Evolutionary conservation across 148 eudicot genomes (phyloP).

Genomic region (Pouteria glomerata): DNA sequence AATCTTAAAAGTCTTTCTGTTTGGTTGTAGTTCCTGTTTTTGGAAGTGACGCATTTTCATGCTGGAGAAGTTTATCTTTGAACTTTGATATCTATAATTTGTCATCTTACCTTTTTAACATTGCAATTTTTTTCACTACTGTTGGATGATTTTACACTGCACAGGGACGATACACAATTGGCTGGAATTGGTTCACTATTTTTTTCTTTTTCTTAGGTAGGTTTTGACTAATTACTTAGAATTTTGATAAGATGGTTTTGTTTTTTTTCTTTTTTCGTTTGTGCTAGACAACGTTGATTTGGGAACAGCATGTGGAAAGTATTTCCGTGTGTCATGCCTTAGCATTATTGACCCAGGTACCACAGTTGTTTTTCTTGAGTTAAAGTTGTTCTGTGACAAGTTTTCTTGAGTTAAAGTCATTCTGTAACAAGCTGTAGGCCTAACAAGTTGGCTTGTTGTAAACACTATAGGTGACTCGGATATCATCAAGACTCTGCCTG

Average conservation of each 20-base stretch:
- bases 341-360: slow-evolving; percentile 53
- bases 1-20: no score
- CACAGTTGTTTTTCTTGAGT: not conserved
- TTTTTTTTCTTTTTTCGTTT: not conserved
- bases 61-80: no score
- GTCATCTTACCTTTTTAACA: no score
- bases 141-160: not conserved
- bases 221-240: not conserved
- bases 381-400: no score
- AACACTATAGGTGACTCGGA: slow-evolving; percentile 58
- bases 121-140: no score
- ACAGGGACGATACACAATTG: no score
- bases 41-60: no score
- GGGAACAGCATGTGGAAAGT: slow-evolving; percentile 59
- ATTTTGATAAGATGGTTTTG: no score
- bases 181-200: not conserved
- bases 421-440: not conserved
- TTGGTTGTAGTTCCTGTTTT: no score
- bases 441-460: not conserved
- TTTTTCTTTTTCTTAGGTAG: not conserved
- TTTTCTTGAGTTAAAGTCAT: no score
- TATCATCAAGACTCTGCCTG: slow-evolving; percentile 51
- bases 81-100: no score
- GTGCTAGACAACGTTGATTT: slow-evolving; percentile 49
- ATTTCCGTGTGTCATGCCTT: slow-evolving; percentile 60